Conservation (phyloP, 805 yeast genomes). For the Ogataea haglerorum region DNA sequence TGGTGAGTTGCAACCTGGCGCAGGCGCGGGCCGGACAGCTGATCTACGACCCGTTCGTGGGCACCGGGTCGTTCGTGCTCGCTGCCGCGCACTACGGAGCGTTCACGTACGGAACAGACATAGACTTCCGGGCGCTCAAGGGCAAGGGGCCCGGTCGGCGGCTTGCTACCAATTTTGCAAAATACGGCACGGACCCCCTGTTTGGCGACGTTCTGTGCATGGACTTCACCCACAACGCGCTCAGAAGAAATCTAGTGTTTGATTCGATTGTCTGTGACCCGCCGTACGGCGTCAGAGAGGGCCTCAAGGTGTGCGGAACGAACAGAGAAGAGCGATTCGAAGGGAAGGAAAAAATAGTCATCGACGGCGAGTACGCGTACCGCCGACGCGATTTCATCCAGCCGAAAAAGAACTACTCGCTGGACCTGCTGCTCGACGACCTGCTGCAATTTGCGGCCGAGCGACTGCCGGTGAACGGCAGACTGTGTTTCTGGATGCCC, state of each 20-base stretch:
- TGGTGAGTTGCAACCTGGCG: constrained; percentile 84
- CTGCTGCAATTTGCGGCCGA: constrained; percentile 68
- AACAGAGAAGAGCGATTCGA: constrained; percentile 53
- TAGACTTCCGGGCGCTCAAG: constrained; percentile 73
- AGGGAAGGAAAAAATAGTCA: constrained; percentile 71
- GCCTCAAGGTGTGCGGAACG: constrained; percentile 89
- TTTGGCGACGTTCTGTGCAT: constrained; percentile 79
- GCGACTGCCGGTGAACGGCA: constrained; percentile 68
- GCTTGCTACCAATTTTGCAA: constrained; percentile 62
- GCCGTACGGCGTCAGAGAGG: constrained; percentile 96
- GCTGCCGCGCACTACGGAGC: constrained; percentile 88
- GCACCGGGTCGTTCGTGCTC: constrained; percentile 91
- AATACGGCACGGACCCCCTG: constrained; percentile 55
- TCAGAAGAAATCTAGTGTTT: constrained; percentile 56
- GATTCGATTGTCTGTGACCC: constrained; percentile 94
- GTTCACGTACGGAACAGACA: constrained; percentile 79
- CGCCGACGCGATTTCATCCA: constrained; percentile 81
- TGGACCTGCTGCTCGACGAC: constrained; percentile 75
- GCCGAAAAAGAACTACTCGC: constrained; percentile 85
- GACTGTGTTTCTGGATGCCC: constrained; percentile 97
- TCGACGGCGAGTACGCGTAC: constrained; percentile 76
- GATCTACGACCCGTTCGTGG: constrained; percentile 92
- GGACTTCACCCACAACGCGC: constrained; percentile 92
- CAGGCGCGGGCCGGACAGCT: constrained; percentile 63
- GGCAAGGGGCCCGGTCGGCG: constrained; percentile 52